phyloP scores from a whole-genome alignment of 2,329 filamentous ascomycete species.

The Fusarium vanettenii region DNA sequence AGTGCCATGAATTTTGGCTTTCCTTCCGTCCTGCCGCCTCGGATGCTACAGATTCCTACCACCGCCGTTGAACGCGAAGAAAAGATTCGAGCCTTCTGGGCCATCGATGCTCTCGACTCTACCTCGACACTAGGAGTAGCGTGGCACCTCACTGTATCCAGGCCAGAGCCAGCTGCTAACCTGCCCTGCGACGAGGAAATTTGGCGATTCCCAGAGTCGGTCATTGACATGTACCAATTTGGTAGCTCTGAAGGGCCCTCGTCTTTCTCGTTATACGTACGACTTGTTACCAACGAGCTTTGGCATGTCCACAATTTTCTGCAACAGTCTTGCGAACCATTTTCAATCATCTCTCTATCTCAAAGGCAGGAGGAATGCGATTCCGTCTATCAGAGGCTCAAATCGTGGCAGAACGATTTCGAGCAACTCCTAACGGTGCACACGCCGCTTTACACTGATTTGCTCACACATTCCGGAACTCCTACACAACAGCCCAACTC shows the following conservation, averaged over 20 bases:
- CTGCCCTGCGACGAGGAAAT: constrained; percentile 18
- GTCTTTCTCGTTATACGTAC: constrained; percentile 1
- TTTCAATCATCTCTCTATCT: neutral
- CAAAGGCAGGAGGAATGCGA: constrained; percentile 8
- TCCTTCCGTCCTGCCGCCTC: constrained; percentile 2
- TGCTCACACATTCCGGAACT: neutral
- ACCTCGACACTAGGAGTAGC: constrained; percentile 2
- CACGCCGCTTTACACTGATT: constrained; percentile 7
- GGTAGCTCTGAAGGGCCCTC: constrained; percentile 7
- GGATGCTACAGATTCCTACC: constrained; percentile 1
- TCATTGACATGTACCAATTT: constrained; percentile 17
- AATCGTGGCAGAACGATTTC: constrained; percentile 10
- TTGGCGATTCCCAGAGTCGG: constrained; percentile 14
- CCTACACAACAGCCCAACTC: constrained; percentile 13
- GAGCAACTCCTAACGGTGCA: constrained; percentile 9
- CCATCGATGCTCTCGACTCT: constrained; percentile 14
- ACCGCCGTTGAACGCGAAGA: constrained; percentile 11
- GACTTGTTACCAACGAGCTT: constrained; percentile 9
- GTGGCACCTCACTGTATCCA: constrained; percentile 4
- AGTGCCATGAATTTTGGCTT: constrained; percentile 16
- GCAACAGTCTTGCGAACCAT: constrained; percentile 4
- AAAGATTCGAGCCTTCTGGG: constrained; percentile 20
- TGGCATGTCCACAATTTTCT: constrained; percentile 19
- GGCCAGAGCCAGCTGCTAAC: constrained; percentile 9
- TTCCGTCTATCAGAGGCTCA: constrained; percentile 1